These are phyloP conservation scores for Entomortierella lignicola DNA, from an alignment of 192 early-diverging fungal species.

Conservation along the genomic window DNA sequence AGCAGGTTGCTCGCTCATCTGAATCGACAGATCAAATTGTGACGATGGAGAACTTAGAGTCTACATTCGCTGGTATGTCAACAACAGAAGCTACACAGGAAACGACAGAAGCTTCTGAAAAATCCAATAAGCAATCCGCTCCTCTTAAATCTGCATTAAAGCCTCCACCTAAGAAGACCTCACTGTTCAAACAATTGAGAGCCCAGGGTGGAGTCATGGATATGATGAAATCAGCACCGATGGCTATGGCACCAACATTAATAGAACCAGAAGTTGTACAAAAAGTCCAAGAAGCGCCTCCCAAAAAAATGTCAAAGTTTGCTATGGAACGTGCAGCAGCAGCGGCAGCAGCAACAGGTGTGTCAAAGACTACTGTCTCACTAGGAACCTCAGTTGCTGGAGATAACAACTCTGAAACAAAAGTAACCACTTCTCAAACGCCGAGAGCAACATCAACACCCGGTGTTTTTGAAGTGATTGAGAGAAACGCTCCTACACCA, in stretches of 20 bases:
- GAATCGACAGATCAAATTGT: slow-evolving; percentile 20
- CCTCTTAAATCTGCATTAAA: slow-evolving; percentile 33
- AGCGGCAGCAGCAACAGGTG: background rate
- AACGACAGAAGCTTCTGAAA: background rate
- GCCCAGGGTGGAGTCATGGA: slow-evolving; percentile 1
- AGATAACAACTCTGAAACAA: slow-evolving; percentile 23
- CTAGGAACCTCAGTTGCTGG: slow-evolving; percentile 5
- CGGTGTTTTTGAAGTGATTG: slow-evolving; percentile 21
- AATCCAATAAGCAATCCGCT: slow-evolving; percentile 11
- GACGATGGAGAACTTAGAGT: slow-evolving; percentile 34
- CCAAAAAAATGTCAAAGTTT: slow-evolving; percentile 49
- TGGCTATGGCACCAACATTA: background rate
- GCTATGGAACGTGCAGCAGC: slow-evolving; percentile 32
- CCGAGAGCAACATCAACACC: background rate
- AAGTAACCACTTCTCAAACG: slow-evolving; percentile 1
- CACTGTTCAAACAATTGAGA: slow-evolving; percentile 33
- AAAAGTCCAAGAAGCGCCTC: background rate
- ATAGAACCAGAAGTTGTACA: background rate
- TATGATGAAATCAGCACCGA: background rate
- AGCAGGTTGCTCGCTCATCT: slow-evolving; percentile 21
- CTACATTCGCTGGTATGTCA: slow-evolving; percentile 21
- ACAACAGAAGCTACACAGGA: background rate
- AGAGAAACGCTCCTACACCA: background rate
- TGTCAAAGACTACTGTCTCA: background rate
- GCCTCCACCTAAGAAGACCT: slow-evolving; percentile 29